phyloP scores from a whole-genome alignment of 768 basidiomycete genomes.

The Termitomyces sp. region DNA sequence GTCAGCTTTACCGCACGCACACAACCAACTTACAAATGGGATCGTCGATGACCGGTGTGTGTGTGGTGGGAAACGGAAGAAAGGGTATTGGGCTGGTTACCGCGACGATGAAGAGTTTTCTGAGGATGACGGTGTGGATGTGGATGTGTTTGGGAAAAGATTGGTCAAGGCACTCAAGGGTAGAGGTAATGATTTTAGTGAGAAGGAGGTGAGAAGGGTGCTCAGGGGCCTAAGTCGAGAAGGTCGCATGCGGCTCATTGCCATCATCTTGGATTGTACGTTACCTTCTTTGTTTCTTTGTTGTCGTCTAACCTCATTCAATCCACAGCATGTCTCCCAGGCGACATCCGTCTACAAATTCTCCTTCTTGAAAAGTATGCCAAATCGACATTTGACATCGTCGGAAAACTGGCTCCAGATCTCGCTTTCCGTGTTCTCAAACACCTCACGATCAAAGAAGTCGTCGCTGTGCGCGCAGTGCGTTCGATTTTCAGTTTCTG shows the following conservation, averaged over 20 bases:
- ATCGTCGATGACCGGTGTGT: slow-evolving; percentile 30
- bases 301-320: background rate
- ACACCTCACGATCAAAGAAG: slow-evolving; percentile 46
- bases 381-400: slow-evolving; percentile 75
- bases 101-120: slow-evolving; percentile 31
- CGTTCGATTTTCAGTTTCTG: slow-evolving; percentile 17
- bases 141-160: slow-evolving; percentile 25
- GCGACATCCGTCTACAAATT: slow-evolving; percentile 82
- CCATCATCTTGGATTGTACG: slow-evolving; percentile 43
- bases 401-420: slow-evolving; percentile 64
- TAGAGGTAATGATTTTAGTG: slow-evolving; percentile 55
- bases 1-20: slow-evolving; percentile 12
- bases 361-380: slow-evolving; percentile 80
- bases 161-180: slow-evolving; percentile 43
- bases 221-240: slow-evolving; percentile 57
- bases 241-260: slow-evolving; percentile 49
- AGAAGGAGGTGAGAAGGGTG: slow-evolving; percentile 61
- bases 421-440: slow-evolving; percentile 61
- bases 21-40: slow-evolving; percentile 12
- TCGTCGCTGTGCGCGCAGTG: slow-evolving; percentile 56
- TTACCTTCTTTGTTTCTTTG: slow-evolving; percentile 4
- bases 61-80: slow-evolving; percentile 58
- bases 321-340: slow-evolving; percentile 64
- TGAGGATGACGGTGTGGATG: slow-evolving; percentile 31
- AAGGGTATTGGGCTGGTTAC: slow-evolving; percentile 73